Evolutionary conservation across 345 rosid genomes (phyloP).

Genomic region (Salix arbutifolia): DNA sequence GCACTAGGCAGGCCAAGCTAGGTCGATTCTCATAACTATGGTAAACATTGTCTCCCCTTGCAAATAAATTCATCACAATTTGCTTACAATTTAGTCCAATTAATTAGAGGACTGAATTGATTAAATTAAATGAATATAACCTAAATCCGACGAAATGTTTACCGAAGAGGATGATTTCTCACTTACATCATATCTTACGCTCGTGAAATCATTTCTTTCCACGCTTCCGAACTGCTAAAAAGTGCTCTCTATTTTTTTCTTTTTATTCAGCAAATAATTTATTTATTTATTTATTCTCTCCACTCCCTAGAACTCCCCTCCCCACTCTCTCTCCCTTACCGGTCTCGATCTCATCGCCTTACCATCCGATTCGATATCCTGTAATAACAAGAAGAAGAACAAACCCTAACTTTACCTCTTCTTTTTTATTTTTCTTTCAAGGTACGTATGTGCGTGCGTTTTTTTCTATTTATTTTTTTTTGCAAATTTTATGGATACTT

Average conservation of each 20-base stretch:
- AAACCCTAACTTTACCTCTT: neutral
- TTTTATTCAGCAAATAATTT: neutral
- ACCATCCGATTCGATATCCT: neutral
- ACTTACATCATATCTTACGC: neutral
- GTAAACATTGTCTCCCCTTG: neutral
- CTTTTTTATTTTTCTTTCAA: neutral
- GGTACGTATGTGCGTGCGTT: neutral
- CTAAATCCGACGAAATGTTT: neutral
- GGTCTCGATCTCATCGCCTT: conserved; percentile 7
- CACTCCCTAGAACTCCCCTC: neutral
- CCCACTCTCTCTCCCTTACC: neutral
- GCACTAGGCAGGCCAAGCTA: too few species aligned
- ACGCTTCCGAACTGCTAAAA: neutral
- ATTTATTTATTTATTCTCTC: neutral
- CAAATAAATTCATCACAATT: neutral
- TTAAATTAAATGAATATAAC: too few species aligned
- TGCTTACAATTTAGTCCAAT: neutral
- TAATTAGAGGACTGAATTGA: neutral
- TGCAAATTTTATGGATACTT: neutral
- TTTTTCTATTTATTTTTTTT: neutral
- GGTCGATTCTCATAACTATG: too few species aligned
- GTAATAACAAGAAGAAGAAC: neutral
- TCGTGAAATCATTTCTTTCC: neutral
- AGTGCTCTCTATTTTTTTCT: neutral
- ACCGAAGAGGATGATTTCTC: neutral